Evolutionary conservation across 257 asterid species (phyloP).

Genomic region (Solanum megistacrolobum): DNA sequence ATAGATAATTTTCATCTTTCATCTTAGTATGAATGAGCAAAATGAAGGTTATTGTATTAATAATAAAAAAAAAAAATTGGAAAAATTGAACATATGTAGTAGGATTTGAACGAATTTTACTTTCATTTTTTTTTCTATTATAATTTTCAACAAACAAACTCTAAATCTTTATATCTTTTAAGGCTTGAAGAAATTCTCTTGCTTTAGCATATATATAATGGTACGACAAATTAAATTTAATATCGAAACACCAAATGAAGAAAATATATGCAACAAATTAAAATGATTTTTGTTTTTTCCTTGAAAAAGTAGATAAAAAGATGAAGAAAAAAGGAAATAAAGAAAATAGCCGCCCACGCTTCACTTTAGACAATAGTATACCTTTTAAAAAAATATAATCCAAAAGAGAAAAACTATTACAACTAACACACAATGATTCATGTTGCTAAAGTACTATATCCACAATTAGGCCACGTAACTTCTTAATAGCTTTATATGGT

Average conservation of each 20-base stretch:
- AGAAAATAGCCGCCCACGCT: neutral
- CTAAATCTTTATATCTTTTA: too few species aligned
- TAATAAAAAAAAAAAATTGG: too few species aligned
- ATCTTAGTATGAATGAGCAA: too few species aligned
- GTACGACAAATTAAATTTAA: neutral
- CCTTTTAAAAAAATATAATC: neutral
- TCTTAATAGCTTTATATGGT: neutral
- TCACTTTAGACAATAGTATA: neutral
- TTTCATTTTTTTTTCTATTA: too few species aligned
- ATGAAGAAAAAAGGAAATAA: neutral
- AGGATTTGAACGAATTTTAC: neutral
- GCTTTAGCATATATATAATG: neutral
- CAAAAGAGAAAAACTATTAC: neutral
- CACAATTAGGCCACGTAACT: neutral
- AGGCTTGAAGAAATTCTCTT: neutral
- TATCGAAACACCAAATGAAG: neutral
- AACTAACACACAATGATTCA: neutral
- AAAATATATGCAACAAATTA: neutral
- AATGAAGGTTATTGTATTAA: too few species aligned
- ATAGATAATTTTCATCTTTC: too few species aligned
- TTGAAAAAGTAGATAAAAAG: neutral
- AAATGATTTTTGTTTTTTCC: neutral
- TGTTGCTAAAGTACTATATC: neutral
- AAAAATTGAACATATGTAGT: too few species aligned
- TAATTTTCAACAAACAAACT: too few species aligned